Evolutionary conservation across 345 rosid species (phyloP).

Genomic region (Citrus unshiu): DNA sequence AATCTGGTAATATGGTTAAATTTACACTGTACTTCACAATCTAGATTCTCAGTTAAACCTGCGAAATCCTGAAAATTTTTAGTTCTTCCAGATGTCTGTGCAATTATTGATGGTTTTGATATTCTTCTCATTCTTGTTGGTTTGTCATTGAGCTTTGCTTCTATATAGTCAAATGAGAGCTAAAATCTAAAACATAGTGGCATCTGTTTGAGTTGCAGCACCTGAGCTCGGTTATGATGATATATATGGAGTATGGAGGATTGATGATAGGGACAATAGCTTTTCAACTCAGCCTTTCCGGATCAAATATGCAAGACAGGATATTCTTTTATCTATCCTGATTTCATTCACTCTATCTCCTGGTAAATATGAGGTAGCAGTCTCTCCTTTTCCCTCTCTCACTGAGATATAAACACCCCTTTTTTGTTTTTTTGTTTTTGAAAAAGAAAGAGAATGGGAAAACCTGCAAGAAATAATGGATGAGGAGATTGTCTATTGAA

Average conservation of each 20-base stretch:
- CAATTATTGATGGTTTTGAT: not conserved
- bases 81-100: not conserved
- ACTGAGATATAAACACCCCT: not conserved
- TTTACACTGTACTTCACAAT: not conserved
- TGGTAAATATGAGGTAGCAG: slow-evolving; percentile 50
- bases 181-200: not conserved
- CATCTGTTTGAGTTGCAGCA: slow-evolving; percentile 40
- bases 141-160: not conserved
- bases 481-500: not conserved
- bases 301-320: slow-evolving; percentile 91
- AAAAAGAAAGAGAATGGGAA: not conserved
- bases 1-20: not conserved
- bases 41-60: not conserved
- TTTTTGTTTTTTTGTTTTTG: not conserved
- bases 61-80: not conserved
- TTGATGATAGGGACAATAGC: slow-evolving; percentile 77
- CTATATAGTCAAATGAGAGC: not conserved
- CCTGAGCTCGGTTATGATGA: slow-evolving; percentile 57
- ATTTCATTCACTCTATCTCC: slow-evolving; percentile 69
- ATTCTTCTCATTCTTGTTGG: not conserved
- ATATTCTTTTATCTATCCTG: slow-evolving; percentile 72
- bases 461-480: not conserved
- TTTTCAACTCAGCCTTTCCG: slow-evolving; percentile 86
- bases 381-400: slow-evolving; percentile 1
- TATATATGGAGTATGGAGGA: slow-evolving; percentile 71